phyloP scores from a whole-genome alignment of 2,329 filamentous ascomycete genomes.

The Apiospora phragmitis region DNA sequence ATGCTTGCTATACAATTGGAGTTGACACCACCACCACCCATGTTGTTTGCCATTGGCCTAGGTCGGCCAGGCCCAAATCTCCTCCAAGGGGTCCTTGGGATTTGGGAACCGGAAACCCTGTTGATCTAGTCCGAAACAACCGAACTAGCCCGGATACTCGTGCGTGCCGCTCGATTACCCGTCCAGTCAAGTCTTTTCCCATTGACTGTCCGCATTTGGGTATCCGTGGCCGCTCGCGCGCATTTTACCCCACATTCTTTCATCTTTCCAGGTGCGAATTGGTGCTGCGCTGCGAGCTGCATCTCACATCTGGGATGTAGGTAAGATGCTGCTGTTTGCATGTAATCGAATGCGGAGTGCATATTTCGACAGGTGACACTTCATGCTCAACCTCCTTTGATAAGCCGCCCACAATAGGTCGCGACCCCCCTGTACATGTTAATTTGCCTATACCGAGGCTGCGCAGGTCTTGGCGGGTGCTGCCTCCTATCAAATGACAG shows the following conservation, averaged over 20 bases:
- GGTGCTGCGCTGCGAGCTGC: slow-evolving; percentile 2
- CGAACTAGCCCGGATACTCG: background rate
- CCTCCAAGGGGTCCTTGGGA: background rate
- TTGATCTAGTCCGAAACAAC: slow-evolving; percentile 7
- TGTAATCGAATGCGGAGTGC: slow-evolving; percentile 8
- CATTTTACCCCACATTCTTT: slow-evolving; percentile 5
- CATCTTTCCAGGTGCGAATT: background rate
- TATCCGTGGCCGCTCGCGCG: background rate
- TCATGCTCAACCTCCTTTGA: background rate
- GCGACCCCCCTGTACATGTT: background rate
- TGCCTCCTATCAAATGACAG: background rate
- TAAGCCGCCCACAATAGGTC: background rate
- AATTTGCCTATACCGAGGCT: slow-evolving; percentile 4
- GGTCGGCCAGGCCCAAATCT: background rate
- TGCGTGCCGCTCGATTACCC: slow-evolving; percentile 1
- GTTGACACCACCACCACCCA: background rate
- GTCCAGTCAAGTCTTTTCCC: background rate
- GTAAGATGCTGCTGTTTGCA: slow-evolving; percentile 4
- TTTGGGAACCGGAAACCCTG: background rate
- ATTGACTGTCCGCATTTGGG: background rate
- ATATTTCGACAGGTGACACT: slow-evolving; percentile 9
- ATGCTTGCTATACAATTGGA: background rate
- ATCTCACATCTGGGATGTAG: slow-evolving; percentile 3
- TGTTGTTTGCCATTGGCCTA: background rate
- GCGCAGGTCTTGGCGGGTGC: background rate